A percentile compares a stretch with the other conserved stretches of the same genome.
These are phyloP conservation scores for Fraxinus sp. DNA, from an alignment of 305 asterid species.

Conservation along the genomic window DNA sequence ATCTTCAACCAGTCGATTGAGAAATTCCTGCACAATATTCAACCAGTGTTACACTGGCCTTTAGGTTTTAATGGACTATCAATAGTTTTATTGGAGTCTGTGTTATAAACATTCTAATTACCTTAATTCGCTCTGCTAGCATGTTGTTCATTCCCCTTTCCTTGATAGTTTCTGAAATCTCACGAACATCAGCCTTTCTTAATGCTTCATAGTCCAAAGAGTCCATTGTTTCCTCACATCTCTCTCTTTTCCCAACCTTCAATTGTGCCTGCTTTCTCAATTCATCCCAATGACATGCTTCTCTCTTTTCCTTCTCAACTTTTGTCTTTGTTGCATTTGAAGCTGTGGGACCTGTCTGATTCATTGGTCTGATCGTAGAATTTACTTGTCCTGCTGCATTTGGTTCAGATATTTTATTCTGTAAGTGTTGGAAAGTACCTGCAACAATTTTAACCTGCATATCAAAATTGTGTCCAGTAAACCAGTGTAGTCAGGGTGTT, in stretches of 20 bases:
- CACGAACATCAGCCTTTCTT: constrained; percentile 60
- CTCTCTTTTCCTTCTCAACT: not conserved
- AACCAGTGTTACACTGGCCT: constrained; percentile 16
- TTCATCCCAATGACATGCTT: not conserved
- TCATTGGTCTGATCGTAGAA: constrained; percentile 30
- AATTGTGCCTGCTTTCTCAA: not conserved
- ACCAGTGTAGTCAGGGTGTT: constrained; percentile 14
- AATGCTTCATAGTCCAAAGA: constrained; percentile 80
- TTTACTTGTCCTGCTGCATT: constrained; percentile 37
- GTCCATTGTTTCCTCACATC: constrained; percentile 64
- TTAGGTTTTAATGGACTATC: not conserved
- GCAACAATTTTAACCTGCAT: constrained; percentile 16
- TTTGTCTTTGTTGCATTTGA: not conserved
- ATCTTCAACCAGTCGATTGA: constrained; percentile 67
- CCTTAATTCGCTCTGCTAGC: constrained; percentile 94
- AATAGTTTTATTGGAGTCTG: not conserved
- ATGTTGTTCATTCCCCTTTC: constrained; percentile 96
- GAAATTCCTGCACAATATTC: constrained; percentile 68
- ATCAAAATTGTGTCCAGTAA: constrained; percentile 8
- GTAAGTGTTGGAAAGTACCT: constrained; percentile 25
- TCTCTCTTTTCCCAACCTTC: constrained; percentile 36
- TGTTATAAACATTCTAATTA: constrained; percentile 20
- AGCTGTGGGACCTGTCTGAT: constrained; percentile 4
- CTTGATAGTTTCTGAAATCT: constrained; percentile 68
- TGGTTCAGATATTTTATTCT: constrained; percentile 24